Base-by-base conservation (phyloP, 2,329 filamentous ascomycete species). In the Trichoderma guizhouense region DNA sequence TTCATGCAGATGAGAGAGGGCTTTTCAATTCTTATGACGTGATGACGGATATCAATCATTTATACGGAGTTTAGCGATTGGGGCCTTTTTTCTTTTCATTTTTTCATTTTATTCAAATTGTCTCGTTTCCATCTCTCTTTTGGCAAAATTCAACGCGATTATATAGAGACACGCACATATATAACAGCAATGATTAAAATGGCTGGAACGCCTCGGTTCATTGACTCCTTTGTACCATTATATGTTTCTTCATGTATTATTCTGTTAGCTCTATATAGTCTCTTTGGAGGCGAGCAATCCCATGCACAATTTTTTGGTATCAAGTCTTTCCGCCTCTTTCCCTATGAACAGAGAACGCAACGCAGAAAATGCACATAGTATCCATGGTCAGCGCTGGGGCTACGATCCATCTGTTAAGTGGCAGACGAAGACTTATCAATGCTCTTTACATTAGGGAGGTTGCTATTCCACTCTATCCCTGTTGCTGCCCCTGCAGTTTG, bases 61-160 rank as follows among this genome's bases (percentile, higher is more conserved):
- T 36, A 12, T 34, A 14, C 21, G 66, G 66, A 36, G 57, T 69
- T 69, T 39, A 62, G 66, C 66, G 66, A 62, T 61, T 61, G 34
- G n/a, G 14, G 28, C 36, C 36, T 14, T 58, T 58, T 58, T 58
- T 12, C 39, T 43, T 43, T 60, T 34, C 11, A n/a, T 28, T 6
- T 63, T n/a, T 28, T 11, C 18, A n/a, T 43, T 28, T 11, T 39
- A 21, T 51, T 21, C 43, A 21, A 21, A 21, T 51, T 51, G 26
- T 60, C 18, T 60, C 30, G 3, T 39, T 28, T 26, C 18, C 14
- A n/a, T 28, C 30, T 9, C n/a, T n/a, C 14, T 11, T 30, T 30
- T 47, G 21, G 34, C 15, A 24, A 53, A 15, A 11, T 24, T 21
- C n/a, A 32, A 26, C 5, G 39, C 55, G 39, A 47, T 12, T 47